These are phyloP conservation scores for Auricularia cornea DNA, from an alignment of 768 basidiomycete genomes.

Conservation along the genomic window DNA sequence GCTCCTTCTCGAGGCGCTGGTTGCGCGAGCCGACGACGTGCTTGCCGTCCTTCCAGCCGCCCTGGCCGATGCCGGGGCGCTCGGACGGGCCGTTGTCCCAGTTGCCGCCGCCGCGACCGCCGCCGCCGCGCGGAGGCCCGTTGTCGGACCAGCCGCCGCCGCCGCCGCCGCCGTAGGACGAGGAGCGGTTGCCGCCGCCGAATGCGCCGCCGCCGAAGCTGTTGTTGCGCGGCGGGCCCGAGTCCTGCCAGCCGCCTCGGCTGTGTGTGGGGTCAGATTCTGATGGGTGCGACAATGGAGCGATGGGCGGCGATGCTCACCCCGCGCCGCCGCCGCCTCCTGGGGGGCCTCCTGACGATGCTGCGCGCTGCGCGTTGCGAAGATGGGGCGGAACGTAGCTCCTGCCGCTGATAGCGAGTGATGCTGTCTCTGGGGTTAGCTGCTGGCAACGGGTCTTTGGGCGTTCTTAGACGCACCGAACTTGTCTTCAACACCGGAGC, in stretches of 20 bases:
- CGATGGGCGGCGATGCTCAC: too few species aligned
- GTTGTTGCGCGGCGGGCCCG: slow-evolving; percentile 40
- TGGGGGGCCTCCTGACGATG: slow-evolving; percentile 36
- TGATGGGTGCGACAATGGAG: neutral
- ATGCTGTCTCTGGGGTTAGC: slow-evolving; percentile 35
- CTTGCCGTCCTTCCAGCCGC: slow-evolving; percentile 82
- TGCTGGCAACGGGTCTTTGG: neutral
- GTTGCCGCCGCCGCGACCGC: slow-evolving; percentile 26
- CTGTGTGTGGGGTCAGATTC: slow-evolving; percentile 24
- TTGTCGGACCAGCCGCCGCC: slow-evolving; percentile 22
- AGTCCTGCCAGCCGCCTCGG: slow-evolving; percentile 70
- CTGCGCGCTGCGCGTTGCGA: slow-evolving; percentile 81
- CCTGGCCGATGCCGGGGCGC: slow-evolving; percentile 19
- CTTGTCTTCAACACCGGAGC: slow-evolving; percentile 61
- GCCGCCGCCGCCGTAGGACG: slow-evolving; percentile 25
- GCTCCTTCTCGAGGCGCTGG: slow-evolving; percentile 86
- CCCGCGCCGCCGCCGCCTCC: slow-evolving; percentile 42
- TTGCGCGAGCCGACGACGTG: slow-evolving; percentile 82
- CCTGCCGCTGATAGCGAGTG: slow-evolving; percentile 66
- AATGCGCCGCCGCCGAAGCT: neutral
- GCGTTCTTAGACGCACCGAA: slow-evolving; percentile 45
- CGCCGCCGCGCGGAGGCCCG: slow-evolving; percentile 37
- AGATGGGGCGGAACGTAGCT: slow-evolving; percentile 86
- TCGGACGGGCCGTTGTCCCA: slow-evolving; percentile 7
- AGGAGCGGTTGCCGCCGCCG: slow-evolving; percentile 30